Base-by-base conservation (phyloP, 352 stramenopile species). In the Globisporangium echinulatum region DNA sequence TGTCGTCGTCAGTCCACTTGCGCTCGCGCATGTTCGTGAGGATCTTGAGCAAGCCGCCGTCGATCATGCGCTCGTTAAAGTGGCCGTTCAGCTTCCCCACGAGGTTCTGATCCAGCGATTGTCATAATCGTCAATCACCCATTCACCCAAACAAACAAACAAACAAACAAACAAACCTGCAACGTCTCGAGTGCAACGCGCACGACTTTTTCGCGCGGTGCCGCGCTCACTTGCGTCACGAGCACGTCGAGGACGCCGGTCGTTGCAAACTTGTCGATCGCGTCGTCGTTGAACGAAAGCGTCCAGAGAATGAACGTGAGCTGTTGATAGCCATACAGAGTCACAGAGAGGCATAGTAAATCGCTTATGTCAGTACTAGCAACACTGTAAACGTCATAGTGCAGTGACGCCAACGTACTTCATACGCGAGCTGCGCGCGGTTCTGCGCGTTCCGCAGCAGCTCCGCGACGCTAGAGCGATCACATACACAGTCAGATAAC, bases 261-360 rank as follows among this genome's bases (percentile, higher is more conserved):
- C 42, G 67, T 68, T 8, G 75, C 78, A 59, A 96, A 92, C 52
- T 88, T 90, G 40, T 91, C 83, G 54, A 94, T 69, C 10, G 83
- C 85, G 63, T 90, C 82, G 38, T 90, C 69, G 52, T 71, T 88
- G 64, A 98, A 98, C 19, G 93, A 97, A 59, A 99, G 73, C 43
- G 94, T 97, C 97, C 97, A 99, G 36, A 99, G 71, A 61, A 96
- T 97, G 66, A 99, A 99, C 56, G 77, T 88, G 46, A 99, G 81
- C 87, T 98, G 52, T 15, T 59, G 1, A 46, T 5, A 58, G 37
- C 13, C 5, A 49, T 4, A 33, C 2, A 33, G 25, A 33, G 25
- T 33, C 25, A 33, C 25, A 33, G 25, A 33, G 25, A 33, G 56
- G 13, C 4, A 54, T 55, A 4, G 7, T 37, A 10, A 19, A 42